phyloP scores from a whole-genome alignment of 2,329 filamentous ascomycete genomes.

The Paramyrothecium sp. region DNA sequence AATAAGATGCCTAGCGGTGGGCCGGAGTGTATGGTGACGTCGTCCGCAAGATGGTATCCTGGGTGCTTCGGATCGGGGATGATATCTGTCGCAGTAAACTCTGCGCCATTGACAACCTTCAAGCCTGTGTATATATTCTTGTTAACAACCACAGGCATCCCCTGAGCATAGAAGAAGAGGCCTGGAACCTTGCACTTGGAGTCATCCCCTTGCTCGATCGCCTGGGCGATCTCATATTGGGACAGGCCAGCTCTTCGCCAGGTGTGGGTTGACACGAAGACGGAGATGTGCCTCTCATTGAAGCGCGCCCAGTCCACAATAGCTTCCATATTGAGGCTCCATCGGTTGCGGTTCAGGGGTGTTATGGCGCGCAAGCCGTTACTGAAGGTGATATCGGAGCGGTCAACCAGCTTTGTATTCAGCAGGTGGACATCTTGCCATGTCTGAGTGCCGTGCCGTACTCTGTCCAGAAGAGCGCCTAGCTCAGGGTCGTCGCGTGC shows the following conservation, averaged over 20 bases:
- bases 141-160: conserved; percentile 11
- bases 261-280: conserved; percentile 3
- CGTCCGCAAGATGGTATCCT: conserved; percentile 7
- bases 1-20: conserved; percentile 10
- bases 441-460: no score
- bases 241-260: neutral
- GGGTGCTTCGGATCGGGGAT: conserved; percentile 9
- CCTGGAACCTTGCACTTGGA: no score
- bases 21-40: conserved; percentile 9
- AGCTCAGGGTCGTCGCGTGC: conserved; percentile 8
- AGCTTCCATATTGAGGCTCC: no score
- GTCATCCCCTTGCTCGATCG: conserved; percentile 9
- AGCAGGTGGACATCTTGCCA: conserved; percentile 2
- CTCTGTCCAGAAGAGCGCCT: conserved; percentile 9
- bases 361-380: conserved; percentile 11
- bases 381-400: conserved; percentile 10
- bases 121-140: conserved; percentile 12
- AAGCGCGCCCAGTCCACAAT: no score
- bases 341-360: no score
- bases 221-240: conserved; percentile 6
- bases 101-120: conserved; percentile 9
- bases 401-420: conserved; percentile 6
- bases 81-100: conserved; percentile 7
- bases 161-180: conserved; percentile 12
- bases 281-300: no score